A percentile compares a stretch with the other conserved stretches of the same genome.
These are phyloP conservation scores for Russula sp. DNA, from an alignment of 768 basidiomycete genomes.

Conservation along the genomic window DNA sequence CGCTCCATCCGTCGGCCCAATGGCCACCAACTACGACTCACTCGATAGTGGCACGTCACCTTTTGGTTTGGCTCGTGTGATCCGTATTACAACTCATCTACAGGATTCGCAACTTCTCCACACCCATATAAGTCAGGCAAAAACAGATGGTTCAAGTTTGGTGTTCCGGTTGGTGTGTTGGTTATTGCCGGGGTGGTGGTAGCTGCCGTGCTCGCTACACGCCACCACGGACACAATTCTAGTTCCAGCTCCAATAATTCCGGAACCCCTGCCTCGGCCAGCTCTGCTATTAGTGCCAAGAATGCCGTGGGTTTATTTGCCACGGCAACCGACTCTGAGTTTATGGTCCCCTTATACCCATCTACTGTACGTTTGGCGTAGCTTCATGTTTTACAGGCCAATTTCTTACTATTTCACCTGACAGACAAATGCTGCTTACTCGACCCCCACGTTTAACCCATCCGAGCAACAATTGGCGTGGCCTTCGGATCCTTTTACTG, in stretches of 20 bases:
- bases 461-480: slow-evolving; percentile 57
- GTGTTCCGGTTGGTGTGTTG: slow-evolving; percentile 61
- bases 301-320: slow-evolving; percentile 64
- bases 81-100: slow-evolving; percentile 66
- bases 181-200: slow-evolving; percentile 66
- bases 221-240: slow-evolving; percentile 42
- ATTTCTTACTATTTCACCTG: not conserved
- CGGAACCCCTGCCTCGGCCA: slow-evolving; percentile 45
- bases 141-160: slow-evolving; percentile 76
- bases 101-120: slow-evolving; percentile 61
- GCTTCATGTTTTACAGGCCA: not conserved
- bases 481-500: slow-evolving; percentile 77
- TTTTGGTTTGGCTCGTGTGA: slow-evolving; percentile 62
- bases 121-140: slow-evolving; percentile 56
- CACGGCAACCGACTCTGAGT: slow-evolving; percentile 74
- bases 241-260: slow-evolving; percentile 30
- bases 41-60: slow-evolving; percentile 38
- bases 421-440: slow-evolving; percentile 76
- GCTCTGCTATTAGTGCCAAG: slow-evolving; percentile 58
- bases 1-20: slow-evolving; percentile 33
- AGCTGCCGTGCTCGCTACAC: slow-evolving; percentile 73
- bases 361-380: slow-evolving; percentile 63
- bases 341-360: slow-evolving; percentile 81
- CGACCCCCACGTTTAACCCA: slow-evolving; percentile 65
- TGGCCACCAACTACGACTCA: slow-evolving; percentile 45